Base-by-base conservation (phyloP, 2,329 filamentous ascomycete species). In the Trichophyton simii region DNA sequence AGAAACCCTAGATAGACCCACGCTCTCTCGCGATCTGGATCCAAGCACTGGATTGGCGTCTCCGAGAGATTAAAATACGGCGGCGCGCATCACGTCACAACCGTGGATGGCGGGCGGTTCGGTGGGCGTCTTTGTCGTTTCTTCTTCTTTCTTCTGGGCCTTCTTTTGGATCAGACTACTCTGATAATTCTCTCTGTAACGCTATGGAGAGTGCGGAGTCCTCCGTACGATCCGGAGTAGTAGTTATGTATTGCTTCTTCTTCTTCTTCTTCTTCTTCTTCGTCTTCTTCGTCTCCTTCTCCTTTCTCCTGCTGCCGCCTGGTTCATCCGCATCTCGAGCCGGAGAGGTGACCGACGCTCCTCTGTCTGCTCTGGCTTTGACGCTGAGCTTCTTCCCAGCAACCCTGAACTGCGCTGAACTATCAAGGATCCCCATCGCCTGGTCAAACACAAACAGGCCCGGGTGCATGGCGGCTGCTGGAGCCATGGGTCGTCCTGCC, bases 371-470 rank as follows among this genome's bases (percentile, higher is more conserved):
- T 57, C 34, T 36, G 42, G 42, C 42, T 57, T 57, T 20, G 13
- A 6, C 22, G 15, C 15, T 57, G 25, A 38, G 34, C 31, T 58
- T 13, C 31, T 44, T 15, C 41, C 41, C n/a, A 44, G 41, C 41
- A 44, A n/a, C 28, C 20, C 28, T 54, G 22, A 22, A 28, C 46
- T 54, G 13, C 9, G 15, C 46, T 38, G 22, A 20, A 54, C 50
- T 54, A 54, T 54, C 50, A 54, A 54, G 50, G 50, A 54, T 54
- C 50, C 50, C 50, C 50, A 15, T 54, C 25, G 50, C 50, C 50
- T 54, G 50, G 50, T 28, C 22, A 54, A 54, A 54, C 50, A 54
- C 50, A 54, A 54, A 54, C 50, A 54, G 50, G 22, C 22, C 22
- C 28, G 50, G 50, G 28, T 34, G 22, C 50, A 54, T 54, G 50